phyloP scores from a whole-genome alignment of 2,329 filamentous ascomycete genomes.

The Fusarium sp. region DNA sequence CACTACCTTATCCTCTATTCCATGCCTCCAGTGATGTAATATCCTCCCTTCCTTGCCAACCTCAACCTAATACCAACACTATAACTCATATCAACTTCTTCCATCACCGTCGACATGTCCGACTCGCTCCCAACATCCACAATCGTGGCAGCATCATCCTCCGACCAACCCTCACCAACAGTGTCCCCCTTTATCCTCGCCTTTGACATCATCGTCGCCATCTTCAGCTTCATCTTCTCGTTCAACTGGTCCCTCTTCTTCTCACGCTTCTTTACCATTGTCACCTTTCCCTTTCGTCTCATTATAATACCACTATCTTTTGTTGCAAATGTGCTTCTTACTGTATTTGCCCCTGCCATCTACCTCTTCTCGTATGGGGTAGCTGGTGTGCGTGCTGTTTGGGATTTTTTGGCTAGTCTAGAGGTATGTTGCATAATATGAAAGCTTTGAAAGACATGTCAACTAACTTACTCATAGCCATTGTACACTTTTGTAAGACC shows the following conservation, averaged over 20 bases:
- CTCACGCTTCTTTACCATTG: conserved; percentile 42
- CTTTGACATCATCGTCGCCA: conserved; percentile 47
- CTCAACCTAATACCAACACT: conserved; percentile 6
- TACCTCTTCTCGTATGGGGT: conserved; percentile 53
- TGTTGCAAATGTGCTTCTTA: conserved; percentile 48
- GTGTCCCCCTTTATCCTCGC: conserved; percentile 41
- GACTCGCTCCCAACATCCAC: conserved; percentile 32
- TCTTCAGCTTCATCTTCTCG: conserved; percentile 48
- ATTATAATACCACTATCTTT: conserved; percentile 52
- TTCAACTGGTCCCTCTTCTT: conserved; percentile 51
- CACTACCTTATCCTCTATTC: neutral
- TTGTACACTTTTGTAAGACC: conserved; percentile 61
- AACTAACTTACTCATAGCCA: conserved; percentile 51
- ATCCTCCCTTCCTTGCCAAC: conserved; percentile 17
- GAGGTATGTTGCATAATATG: conserved; percentile 52
- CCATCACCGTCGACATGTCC: conserved; percentile 31
- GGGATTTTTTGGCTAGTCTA: conserved; percentile 53
- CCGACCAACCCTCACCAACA: conserved; percentile 31
- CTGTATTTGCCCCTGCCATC: conserved; percentile 57
- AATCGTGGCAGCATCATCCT: conserved; percentile 25
- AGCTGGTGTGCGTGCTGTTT: conserved; percentile 42
- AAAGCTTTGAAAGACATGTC: neutral
- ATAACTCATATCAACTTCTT: conserved; percentile 7
- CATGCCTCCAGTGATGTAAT: conserved; percentile 38
- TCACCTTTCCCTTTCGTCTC: conserved; percentile 53